A percentile compares a stretch with the other conserved stretches of the same genome.
Evolutionary conservation across 257 asterid genomes (phyloP).

Genomic region (Fraxinus anomala): DNA sequence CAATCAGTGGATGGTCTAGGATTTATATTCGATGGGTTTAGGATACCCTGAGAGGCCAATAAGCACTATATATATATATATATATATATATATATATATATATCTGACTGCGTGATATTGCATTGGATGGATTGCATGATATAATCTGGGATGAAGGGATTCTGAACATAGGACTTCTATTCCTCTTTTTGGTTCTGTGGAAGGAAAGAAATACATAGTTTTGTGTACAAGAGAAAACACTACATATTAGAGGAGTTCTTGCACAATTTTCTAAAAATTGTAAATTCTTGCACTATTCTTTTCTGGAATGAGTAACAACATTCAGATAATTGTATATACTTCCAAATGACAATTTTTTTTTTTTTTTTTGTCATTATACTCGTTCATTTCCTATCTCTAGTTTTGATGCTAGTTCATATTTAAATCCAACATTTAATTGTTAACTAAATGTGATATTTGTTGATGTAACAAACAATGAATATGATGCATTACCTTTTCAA

Average conservation of each 20-base stretch:
- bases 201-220: neutral
- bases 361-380: neutral
- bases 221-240: neutral
- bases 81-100: no score
- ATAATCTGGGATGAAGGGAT: neutral
- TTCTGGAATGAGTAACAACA: neutral
- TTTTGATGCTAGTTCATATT: neutral
- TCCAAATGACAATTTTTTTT: neutral
- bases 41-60: neutral
- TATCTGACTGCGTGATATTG: no score
- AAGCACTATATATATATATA: neutral
- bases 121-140: no score
- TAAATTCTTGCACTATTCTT: neutral
- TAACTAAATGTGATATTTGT: neutral
- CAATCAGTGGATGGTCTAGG: neutral
- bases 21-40: neutral
- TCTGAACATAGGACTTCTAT: neutral
- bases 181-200: neutral
- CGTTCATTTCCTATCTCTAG: neutral
- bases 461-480: neutral
- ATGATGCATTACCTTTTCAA: slow-evolving; percentile 6
- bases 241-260: neutral
- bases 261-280: neutral
- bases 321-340: neutral
- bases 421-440: neutral